Conservation (phyloP, 352 stramenopile genomes). For the Pythium brassicae region DNA sequence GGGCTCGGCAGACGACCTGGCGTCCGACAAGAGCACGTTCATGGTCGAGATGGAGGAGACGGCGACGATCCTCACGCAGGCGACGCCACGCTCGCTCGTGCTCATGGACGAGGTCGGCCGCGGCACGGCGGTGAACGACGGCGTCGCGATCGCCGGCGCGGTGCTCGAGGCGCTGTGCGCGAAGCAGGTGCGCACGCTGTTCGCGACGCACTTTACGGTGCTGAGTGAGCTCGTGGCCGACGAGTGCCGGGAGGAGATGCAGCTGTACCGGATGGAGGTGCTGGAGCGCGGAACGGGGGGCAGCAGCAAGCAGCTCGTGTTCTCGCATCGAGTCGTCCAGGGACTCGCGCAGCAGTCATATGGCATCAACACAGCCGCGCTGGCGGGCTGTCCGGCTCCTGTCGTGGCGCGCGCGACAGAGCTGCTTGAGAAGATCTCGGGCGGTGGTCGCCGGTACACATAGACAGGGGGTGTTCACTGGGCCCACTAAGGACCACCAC, state of each 20-base stretch:
- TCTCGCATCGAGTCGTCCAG: conserved; percentile 72
- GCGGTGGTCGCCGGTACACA: not conserved
- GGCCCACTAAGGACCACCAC: too few relatives aligned
- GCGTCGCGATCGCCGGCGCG: conserved; percentile 71
- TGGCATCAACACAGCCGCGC: conserved; percentile 66
- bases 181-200: conserved; percentile 59
- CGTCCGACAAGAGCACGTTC: conserved; percentile 79
- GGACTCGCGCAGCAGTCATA: conserved; percentile 73
- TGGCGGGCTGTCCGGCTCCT: conserved; percentile 54
- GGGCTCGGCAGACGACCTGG: conserved; percentile 76
- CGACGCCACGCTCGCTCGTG: conserved; percentile 75
- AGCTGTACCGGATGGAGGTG: conserved; percentile 70
- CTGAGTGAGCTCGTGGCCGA: conserved; percentile 37
- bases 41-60: conserved; percentile 89
- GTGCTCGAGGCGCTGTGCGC: conserved; percentile 67
- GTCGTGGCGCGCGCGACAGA: conserved; percentile 50
- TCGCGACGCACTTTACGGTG: conserved; percentile 84
- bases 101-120: conserved; percentile 87
- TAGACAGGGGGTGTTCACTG: not conserved
- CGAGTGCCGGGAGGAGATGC: conserved; percentile 29
- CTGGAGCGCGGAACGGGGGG: conserved; percentile 22
- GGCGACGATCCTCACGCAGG: conserved; percentile 63
- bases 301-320: conserved; percentile 33
- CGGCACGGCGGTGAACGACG: conserved; percentile 75
- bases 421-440: conserved; percentile 29